Evolutionary conservation across 2,329 filamentous ascomycete species (phyloP).

Genomic region (Botrytis pseudocinerea): DNA sequence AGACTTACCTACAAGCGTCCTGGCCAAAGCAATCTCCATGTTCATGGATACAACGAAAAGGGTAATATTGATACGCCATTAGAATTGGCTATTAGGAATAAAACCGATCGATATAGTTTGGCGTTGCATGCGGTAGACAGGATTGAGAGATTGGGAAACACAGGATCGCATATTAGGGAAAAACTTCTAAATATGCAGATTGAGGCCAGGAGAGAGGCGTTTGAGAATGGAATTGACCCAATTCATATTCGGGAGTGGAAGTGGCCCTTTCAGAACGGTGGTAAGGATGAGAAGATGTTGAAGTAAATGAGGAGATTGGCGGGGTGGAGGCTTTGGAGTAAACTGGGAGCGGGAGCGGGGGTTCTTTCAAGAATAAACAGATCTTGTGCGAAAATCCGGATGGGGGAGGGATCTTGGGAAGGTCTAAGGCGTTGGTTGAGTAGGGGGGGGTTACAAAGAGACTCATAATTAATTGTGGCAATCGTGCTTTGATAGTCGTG

Average conservation of each 20-base stretch:
- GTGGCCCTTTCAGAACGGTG: constrained; percentile 35
- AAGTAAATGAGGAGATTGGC: not conserved
- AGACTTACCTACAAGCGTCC: constrained; percentile 74
- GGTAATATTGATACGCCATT: constrained; percentile 82
- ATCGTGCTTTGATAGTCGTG: not conserved
- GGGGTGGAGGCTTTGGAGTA: not conserved
- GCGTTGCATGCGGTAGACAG: constrained; percentile 76
- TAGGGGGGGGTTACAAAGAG: not conserved
- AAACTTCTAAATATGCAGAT: constrained; percentile 65
- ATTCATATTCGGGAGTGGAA: constrained; percentile 36
- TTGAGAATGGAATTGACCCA: constrained; percentile 70
- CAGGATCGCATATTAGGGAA: constrained; percentile 62
- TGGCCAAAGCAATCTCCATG: constrained; percentile 66
- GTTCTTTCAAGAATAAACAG: not conserved
- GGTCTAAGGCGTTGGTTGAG: not conserved
- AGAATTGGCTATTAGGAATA: constrained; percentile 75
- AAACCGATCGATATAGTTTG: constrained; percentile 74
- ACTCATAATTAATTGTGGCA: not conserved
- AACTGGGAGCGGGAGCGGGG: not conserved
- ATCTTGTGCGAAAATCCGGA: not conserved
- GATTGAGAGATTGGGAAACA: constrained; percentile 61
- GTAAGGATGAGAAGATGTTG: constrained; percentile 11
- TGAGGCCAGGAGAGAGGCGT: constrained; percentile 62
- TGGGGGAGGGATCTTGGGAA: not conserved
- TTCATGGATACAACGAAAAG: constrained; percentile 80